These are phyloP conservation scores for Vaccinium macrocarpon DNA, from an alignment of 148 eudicot species.

Conservation along the genomic window DNA sequence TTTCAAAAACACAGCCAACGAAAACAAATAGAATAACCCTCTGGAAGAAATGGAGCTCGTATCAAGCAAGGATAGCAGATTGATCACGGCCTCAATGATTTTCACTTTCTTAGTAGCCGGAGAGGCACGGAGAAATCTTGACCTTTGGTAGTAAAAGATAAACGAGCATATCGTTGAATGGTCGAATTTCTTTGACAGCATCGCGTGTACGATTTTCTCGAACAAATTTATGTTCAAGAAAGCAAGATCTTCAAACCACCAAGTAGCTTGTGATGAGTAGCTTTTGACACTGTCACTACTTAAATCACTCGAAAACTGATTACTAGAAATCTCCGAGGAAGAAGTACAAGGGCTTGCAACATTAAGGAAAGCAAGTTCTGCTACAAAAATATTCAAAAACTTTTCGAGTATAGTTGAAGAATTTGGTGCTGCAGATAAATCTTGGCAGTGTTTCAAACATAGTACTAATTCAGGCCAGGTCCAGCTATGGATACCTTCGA, in stretches of 20 bases:
- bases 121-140: conserved; percentile 21
- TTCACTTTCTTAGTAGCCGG: conserved; percentile 21
- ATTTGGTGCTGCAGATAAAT: conserved; percentile 12
- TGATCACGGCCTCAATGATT: conserved; percentile 33
- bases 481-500: conserved; percentile 38
- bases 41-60: conserved; percentile 34
- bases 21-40: conserved; percentile 35
- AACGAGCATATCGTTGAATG: conserved; percentile 40
- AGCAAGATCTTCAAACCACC: conserved; percentile 61
- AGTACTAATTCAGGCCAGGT: conserved; percentile 55
- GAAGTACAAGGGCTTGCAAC: conserved; percentile 26
- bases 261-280: conserved; percentile 20
- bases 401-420: conserved; percentile 19
- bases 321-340: conserved; percentile 40
- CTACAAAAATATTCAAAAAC: conserved; percentile 35
- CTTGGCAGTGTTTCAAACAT: conserved; percentile 37
- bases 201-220: conserved; percentile 30
- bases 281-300: conserved; percentile 30
- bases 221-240: conserved; percentile 31
- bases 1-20: conserved; percentile 32
- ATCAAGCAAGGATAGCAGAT: conserved; percentile 38
- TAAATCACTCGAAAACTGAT: conserved; percentile 43
- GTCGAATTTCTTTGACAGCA: conserved; percentile 42
- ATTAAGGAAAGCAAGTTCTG: conserved; percentile 25
- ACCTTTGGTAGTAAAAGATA: conserved; percentile 44